Evolutionary conservation across 2,329 filamentous ascomycete genomes (phyloP), one percentile per base, ranked within the genome.

Genomic region (Cladosporium halotolerans): DNA sequence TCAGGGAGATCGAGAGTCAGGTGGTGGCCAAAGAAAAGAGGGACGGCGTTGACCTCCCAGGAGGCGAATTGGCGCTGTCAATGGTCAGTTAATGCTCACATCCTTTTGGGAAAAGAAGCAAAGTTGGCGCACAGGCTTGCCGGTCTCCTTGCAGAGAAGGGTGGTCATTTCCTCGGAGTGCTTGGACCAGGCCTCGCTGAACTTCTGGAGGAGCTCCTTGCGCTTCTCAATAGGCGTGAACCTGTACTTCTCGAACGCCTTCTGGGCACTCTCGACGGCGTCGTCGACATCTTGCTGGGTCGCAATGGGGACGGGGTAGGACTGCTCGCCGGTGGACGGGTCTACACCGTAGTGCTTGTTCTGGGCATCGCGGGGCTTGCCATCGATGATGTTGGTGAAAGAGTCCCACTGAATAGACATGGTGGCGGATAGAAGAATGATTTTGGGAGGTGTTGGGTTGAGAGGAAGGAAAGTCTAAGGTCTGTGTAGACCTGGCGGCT

Each of bases 351-450:
- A 58, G 55, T 68, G 65, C 54, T 66, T 60, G 40, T 62, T 57
- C 47, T 68, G 64, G 56, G 57, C 57, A 19, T 55, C 55, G 45
- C 67, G 64, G 33, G 59, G 57, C 62, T 70, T 58, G 60, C 69
- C 69, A 52, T 71, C 65, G 56, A 72, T 61, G 57, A 67, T 66
- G 62, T 72, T 72, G 63, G 62, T 59, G 65, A 72, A 72, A 45
- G 62, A 63, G 55, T 67, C 66, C 57, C 64, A 72, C 48, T 61
- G 59, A 58, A 72, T 64, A 68, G 73, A 74, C 73, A 75, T 76
- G 59, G 28, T 34, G 53, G 46, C 23, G 23, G 23, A 28, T 28
- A 4, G 23, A 5, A 28, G 23, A 28, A 28, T 28, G 5, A 7
- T 5, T 5, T 28, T 5, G 23, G 23, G 7, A 7, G 23, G 7